Evolutionary conservation across 257 asterid species (phyloP).

Genomic region (Solanum neorickii): DNA sequence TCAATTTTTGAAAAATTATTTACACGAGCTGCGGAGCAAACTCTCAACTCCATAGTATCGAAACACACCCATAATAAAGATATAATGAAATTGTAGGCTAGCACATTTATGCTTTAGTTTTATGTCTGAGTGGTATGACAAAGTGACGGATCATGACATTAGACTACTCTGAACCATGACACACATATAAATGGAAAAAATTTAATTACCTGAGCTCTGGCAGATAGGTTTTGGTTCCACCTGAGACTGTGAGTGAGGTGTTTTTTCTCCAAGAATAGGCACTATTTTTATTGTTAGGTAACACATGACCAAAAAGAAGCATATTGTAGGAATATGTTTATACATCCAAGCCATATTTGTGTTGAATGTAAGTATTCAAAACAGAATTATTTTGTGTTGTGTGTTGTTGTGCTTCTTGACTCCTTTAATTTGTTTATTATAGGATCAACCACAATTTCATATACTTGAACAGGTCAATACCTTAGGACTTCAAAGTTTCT

Average conservation of each 20-base stretch:
- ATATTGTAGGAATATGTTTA: neutral
- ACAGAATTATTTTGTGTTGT: neutral
- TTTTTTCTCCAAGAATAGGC: neutral
- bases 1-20: too few relatives aligned
- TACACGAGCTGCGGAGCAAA: neutral
- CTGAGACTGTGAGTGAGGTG: neutral
- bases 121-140: too few relatives aligned
- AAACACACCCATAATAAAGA: too few relatives aligned
- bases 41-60: neutral
- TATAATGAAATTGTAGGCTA: neutral
- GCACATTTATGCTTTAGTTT: neutral
- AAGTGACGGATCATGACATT: too few relatives aligned
- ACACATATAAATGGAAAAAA: neutral
- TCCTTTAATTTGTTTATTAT: neutral
- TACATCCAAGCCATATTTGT: neutral
- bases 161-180: neutral
- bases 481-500: neutral
- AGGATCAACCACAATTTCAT: neutral
- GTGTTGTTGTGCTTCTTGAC: neutral
- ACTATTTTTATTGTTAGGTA: neutral
- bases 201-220: neutral
- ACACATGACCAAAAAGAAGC: neutral
- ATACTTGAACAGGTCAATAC: neutral
- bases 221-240: neutral
- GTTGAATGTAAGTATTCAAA: neutral